Conservation (phyloP, 441 rosid species). For the Raphanus hybrid region DNA sequence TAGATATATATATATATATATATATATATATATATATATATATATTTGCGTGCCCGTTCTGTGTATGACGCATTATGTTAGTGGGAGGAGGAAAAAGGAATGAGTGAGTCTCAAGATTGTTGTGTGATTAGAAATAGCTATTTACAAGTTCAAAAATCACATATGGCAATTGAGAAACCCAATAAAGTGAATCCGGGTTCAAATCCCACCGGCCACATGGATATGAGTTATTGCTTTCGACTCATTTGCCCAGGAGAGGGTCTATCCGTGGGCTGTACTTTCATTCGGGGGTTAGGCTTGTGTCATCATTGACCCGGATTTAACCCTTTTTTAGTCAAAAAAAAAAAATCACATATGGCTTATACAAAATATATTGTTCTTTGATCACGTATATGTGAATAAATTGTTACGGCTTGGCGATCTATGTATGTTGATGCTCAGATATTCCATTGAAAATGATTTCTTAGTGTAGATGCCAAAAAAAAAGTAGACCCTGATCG, state of each 20-base stretch:
- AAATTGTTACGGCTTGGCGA: slow-evolving; percentile 19
- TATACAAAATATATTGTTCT: not conserved
- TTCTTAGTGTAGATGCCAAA: not conserved
- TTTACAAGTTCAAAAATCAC: slow-evolving; percentile 6
- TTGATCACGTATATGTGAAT: not conserved
- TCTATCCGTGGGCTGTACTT: too few relatives aligned
- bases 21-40: slow-evolving; percentile 22
- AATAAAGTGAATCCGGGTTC: too few relatives aligned
- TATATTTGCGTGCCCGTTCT: slow-evolving; percentile 10
- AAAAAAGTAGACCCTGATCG: not conserved
- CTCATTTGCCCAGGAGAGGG: too few relatives aligned
- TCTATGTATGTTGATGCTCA: not conserved
- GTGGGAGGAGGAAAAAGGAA: slow-evolving; percentile 39
- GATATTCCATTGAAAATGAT: not conserved
- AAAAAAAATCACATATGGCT: slow-evolving; percentile 6
- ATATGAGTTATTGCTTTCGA: too few relatives aligned
- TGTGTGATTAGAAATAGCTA: slow-evolving; percentile 25
- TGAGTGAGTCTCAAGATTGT: slow-evolving; percentile 41
- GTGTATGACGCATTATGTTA: slow-evolving; percentile 35
- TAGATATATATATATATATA: slow-evolving; percentile 22
- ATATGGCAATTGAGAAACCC: not conserved
- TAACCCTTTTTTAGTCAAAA: too few relatives aligned
- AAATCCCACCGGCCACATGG: too few relatives aligned
- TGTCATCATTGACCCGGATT: too few relatives aligned
- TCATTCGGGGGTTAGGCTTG: too few relatives aligned